Percentiles rank a stretch among this genome's conserved stretches.
These are phyloP conservation scores for Microdochium nivale DNA, from an alignment of 2,329 filamentous ascomycete species.

Conservation along the genomic window DNA sequence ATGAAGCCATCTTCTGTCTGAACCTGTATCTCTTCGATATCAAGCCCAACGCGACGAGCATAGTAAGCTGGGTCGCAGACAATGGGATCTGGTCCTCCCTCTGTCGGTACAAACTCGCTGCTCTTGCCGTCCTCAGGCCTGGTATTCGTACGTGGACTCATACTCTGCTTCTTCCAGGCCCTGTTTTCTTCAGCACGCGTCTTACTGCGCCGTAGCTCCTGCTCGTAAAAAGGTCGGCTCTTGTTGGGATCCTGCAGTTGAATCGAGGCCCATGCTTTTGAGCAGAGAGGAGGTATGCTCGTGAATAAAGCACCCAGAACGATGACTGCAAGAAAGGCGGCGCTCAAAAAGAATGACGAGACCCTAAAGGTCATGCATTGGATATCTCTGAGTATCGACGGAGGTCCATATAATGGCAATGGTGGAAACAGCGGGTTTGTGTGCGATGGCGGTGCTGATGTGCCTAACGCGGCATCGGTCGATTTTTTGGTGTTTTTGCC, in stretches of 20 bases:
- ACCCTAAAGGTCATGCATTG: conserved; percentile 58
- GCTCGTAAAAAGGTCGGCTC: conserved; percentile 59
- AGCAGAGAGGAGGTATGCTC: conserved; percentile 45
- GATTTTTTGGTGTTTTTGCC: conserved; percentile 30
- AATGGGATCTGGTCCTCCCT: conserved; percentile 73
- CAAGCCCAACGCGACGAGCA: conserved; percentile 76
- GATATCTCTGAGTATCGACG: conserved; percentile 53
- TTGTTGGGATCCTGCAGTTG: conserved; percentile 52
- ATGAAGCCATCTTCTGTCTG: conserved; percentile 93
- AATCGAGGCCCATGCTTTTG: conserved; percentile 40
- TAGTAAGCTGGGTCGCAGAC: conserved; percentile 79
- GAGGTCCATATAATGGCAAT: conserved; percentile 71
- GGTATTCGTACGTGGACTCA: conserved; percentile 15
- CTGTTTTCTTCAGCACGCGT: conserved; percentile 47
- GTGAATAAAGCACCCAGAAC: conserved; percentile 67
- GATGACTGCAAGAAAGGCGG: conserved; percentile 68
- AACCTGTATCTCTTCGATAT: conserved; percentile 74
- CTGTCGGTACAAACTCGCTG: conserved; percentile 61
- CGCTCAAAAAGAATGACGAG: conserved; percentile 66
- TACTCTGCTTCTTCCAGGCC: conserved; percentile 49
- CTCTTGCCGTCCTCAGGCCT: conserved; percentile 31
- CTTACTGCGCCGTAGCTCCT: conserved; percentile 55
- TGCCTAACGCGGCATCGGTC: conserved; percentile 35
- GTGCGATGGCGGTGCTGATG: conserved; percentile 51
- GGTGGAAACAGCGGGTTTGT: conserved; percentile 81